These are phyloP conservation scores for Tetrapisispora taiwanensis DNA, from an alignment of 805 yeast species.

Conservation along the genomic window DNA sequence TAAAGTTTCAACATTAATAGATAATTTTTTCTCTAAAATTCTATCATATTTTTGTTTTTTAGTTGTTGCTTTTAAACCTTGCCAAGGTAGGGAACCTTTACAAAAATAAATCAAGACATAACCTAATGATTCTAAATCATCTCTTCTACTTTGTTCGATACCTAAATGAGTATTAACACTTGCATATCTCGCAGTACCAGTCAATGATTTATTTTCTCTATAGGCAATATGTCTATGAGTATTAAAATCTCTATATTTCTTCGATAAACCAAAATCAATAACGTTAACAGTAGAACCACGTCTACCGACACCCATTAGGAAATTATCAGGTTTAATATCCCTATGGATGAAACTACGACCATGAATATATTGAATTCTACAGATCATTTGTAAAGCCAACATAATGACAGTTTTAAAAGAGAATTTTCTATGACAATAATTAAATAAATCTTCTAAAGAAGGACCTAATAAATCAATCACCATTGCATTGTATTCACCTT, in stretches of 20 bases:
- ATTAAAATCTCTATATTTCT: conserved; percentile 89
- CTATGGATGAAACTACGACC: conserved; percentile 87
- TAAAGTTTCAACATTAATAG: conserved; percentile 80
- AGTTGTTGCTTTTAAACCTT: conserved; percentile 95
- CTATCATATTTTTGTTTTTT: conserved; percentile 96
- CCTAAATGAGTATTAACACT: conserved; percentile 94
- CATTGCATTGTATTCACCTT: conserved; percentile 95
- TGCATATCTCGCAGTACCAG: conserved; percentile 98
- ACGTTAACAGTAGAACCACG: conserved; percentile 94
- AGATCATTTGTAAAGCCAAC: conserved; percentile 88
- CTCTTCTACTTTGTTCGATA: conserved; percentile 93
- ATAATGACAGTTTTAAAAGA: conserved; percentile 87
- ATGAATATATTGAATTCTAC: conserved; percentile 91
- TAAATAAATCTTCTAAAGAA: conserved; percentile 87
- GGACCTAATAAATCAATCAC: conserved; percentile 95
- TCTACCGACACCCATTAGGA: conserved; percentile 80
- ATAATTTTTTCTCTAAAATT: conserved; percentile 90
- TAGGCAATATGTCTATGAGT: conserved; percentile 94
- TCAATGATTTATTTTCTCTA: conserved; percentile 89
- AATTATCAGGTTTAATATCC: conserved; percentile 81
- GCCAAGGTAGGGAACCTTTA: conserved; percentile 97
- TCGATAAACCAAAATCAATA: conserved; percentile 89
- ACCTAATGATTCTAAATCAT: conserved; percentile 90
- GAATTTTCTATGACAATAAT: conserved; percentile 90
- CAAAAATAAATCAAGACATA: conserved; percentile 91